These are phyloP conservation scores for Beta vulgaris DNA, from an alignment of 148 eudicot genomes.

Conservation along the genomic window DNA sequence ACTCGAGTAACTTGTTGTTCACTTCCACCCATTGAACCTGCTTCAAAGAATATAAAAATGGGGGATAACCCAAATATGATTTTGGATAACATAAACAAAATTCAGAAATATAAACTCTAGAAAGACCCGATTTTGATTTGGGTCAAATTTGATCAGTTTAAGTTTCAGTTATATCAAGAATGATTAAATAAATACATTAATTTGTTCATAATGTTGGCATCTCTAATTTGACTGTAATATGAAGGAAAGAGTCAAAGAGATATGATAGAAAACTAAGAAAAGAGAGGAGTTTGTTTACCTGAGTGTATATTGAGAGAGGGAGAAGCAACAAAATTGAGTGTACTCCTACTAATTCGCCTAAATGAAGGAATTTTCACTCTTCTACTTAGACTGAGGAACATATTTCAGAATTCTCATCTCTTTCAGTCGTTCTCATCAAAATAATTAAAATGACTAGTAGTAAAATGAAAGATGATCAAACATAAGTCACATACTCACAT, in stretches of 20 bases:
- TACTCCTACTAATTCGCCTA: background rate
- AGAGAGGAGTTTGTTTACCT: constrained; percentile 4
- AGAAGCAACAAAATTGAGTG: background rate
- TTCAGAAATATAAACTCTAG: background rate
- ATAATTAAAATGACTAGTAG: too few relatives aligned
- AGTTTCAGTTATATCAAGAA: background rate
- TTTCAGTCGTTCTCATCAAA: too few relatives aligned
- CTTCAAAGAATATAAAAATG: background rate
- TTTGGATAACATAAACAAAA: background rate
- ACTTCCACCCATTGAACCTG: constrained; percentile 30
- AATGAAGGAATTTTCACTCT: background rate
- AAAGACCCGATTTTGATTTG: background rate
- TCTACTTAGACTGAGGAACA: background rate
- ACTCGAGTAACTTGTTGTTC: constrained; percentile 46
- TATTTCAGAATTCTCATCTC: background rate
- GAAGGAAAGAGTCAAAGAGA: background rate
- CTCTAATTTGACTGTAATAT: background rate
- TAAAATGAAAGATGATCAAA: too few relatives aligned
- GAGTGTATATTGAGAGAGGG: constrained; percentile 11
- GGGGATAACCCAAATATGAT: background rate
- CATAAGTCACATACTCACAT: too few relatives aligned
- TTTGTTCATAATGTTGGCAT: background rate
- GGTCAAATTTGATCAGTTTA: background rate
- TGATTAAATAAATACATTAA: too few relatives aligned
- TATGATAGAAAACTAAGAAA: background rate